Evolutionary conservation across 1,139 yeast species (phyloP), one percentile per base, ranked within the genome.

Genomic region (Geotrichum siamense): DNA sequence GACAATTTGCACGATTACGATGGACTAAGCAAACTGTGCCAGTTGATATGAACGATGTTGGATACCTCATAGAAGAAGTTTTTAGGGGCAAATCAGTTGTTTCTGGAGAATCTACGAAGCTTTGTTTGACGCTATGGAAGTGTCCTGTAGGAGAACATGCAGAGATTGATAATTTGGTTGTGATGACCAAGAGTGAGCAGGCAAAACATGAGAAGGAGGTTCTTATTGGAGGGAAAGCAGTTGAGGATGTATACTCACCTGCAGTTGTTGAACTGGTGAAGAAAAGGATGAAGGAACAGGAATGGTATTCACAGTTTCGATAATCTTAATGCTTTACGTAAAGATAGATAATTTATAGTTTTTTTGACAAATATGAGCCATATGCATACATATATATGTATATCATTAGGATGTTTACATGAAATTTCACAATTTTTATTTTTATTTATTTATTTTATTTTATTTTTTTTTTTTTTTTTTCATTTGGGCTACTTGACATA

Each of bases 1-100:
- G 89, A 3, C 98, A 91, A 63, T 83, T 84, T 62, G 71, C 82
- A 3, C 74, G 96, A 53, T 69, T 85, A 41, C 89, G 59, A 17
- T 89, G 44, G 70, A 73, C 50, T 57, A 69, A 36, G 83, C 82
- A 51, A 28, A 49, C 55, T 2, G 78, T 83, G 15, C 94, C 91
- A 22, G 70, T 87, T 33, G 73, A 89, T 4, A 58, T 80, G 43
- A 67, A 66, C 42, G 98, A 91, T 50, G 79, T 85, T 19, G 84
- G 79, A 41, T 91, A 87, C 57, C 70, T 91, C n/a, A 71, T 89
- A 38, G 97, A 89, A 57, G 98, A 91, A 63, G 80, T 91, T 1
- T 91, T 79, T 69, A 76, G 93, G 49, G 97, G 97, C 8, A 86
- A 86, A 60, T 82, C 95, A 0, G 93, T 91, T 19, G 74, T 91